Base-by-base conservation (phyloP, 371 early-diverging fungal species). In the Paraphysoderma sedebokerense region DNA sequence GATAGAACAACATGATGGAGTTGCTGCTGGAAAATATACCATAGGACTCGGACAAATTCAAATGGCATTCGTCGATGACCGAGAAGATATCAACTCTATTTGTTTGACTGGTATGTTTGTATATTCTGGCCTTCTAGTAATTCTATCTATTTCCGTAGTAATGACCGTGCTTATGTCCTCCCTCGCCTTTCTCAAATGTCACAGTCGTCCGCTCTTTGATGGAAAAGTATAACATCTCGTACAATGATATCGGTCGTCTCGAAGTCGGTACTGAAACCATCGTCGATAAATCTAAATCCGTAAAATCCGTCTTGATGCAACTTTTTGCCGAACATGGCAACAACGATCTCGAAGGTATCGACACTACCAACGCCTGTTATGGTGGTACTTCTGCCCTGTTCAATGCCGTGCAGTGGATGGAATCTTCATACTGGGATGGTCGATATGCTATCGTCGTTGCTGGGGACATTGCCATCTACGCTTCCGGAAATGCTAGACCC, bases 181-280 rank as follows among this genome's bases (percentile, higher is more conserved):
- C n/a, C n/a, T n/a, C n/a, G n/a, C n/a, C n/a, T n/a, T n/a, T n/a
- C n/a, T 29, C 30, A 30, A 11, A n/a, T 27, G 29, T 50, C 38
- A 29, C 63, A 81, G 98, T 76, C 46, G 93, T 96, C 30, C 75
- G 85, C 58, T 77, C 70, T 61, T 74, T 95, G 49, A 73, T 93
- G 68, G 85, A 86, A 52, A 91, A 85, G 76, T 84, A 91, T 73
- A 77, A 80, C 48, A 77, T 95, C 46, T 58, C 75, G 38, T 79
- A 76, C 65, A 76, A 62, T 39, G 76, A 82, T 58, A 84, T 98
- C 64, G 97, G 97, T 36, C 80, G 85, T 35, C 71, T 98, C 31
- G 98, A 98, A 59, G 93, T 98, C 39, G 98, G 98, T 46, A 95
- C 98, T 36, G 98, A 98, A 67, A 91, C 95, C 44, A 88, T 93